Evolutionary conservation across 139 green algal species (phyloP).

Genomic region (Pleodorina starrii): DNA sequence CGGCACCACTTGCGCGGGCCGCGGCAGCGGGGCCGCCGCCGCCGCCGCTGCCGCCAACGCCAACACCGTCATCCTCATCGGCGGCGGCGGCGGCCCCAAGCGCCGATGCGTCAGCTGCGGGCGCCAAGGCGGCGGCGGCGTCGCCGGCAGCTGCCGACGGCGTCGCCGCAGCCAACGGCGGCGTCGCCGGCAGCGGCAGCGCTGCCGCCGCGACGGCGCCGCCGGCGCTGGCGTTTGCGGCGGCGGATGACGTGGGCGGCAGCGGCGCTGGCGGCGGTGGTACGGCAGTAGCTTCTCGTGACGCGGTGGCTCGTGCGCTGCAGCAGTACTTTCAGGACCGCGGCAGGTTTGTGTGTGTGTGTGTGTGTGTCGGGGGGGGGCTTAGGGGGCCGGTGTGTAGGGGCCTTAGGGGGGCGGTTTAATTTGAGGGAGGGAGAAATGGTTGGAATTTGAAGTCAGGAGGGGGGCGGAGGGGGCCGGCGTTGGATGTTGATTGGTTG

Average conservation of each 20-base stretch:
- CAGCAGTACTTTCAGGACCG: slow-evolving; percentile 20
- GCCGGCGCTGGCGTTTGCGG: not conserved
- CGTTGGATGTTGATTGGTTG: no score
- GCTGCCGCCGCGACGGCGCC: not conserved
- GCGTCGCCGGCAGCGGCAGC: not conserved
- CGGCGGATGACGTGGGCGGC: not conserved
- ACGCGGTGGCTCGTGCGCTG: slow-evolving; percentile 13
- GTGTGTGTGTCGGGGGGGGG: no score
- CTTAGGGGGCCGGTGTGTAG: no score
- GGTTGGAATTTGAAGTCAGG: no score
- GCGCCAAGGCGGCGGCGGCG: not conserved
- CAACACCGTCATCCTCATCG: no score
- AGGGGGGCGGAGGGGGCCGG: no score
- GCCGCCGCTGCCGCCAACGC: no score
- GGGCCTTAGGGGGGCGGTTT: no score
- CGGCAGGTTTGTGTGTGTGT: slow-evolving; percentile 4
- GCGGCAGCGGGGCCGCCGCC: not conserved
- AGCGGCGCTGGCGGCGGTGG: not conserved
- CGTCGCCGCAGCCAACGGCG: not conserved
- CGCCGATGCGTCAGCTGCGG: not conserved
- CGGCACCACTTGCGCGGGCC: not conserved
- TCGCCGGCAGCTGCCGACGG: not conserved
- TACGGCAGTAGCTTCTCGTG: not conserved
- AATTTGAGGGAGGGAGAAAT: no score
- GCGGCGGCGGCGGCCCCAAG: not conserved